Evolutionary conservation across 2,329 filamentous ascomycete species (phyloP).

Genomic region (Pseudogymnoascus destructans): DNA sequence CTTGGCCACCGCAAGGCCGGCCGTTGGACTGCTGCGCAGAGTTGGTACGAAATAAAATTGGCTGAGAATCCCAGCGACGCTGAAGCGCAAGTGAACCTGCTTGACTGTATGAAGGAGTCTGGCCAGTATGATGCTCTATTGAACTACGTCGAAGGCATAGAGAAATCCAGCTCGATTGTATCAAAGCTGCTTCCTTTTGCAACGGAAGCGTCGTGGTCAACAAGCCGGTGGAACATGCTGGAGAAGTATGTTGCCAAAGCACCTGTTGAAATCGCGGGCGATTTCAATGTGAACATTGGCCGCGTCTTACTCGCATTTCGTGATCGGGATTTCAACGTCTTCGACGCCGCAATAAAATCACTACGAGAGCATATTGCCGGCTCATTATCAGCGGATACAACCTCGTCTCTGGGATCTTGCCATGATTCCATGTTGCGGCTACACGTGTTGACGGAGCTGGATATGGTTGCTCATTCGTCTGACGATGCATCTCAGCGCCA

Average conservation of each 20-base stretch:
- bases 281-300: constrained; percentile 78
- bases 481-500: constrained; percentile 30
- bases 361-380: constrained; percentile 60
- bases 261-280: constrained; percentile 33
- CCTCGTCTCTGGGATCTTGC: constrained; percentile 67
- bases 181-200: constrained; percentile 67
- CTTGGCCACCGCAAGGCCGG: constrained; percentile 87
- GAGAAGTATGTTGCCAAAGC: constrained; percentile 49
- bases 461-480: constrained; percentile 50
- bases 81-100: constrained; percentile 68
- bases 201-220: constrained; percentile 85
- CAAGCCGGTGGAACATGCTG: constrained; percentile 66
- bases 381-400: constrained; percentile 62
- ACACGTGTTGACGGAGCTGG: constrained; percentile 78
- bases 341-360: constrained; percentile 44
- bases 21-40: constrained; percentile 86
- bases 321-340: constrained; percentile 35
- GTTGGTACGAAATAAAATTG: constrained; percentile 90
- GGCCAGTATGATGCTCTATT: constrained; percentile 84
- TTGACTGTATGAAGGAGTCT: constrained; percentile 87
- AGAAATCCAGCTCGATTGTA: constrained; percentile 34
- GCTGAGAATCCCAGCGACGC: constrained; percentile 63
- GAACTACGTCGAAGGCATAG: constrained; percentile 73
- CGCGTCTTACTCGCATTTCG: constrained; percentile 49
- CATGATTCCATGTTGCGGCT: constrained; percentile 77